Evolutionary conservation across 139 green algal species (phyloP), one percentile per base, ranked within the genome.

Genomic region (Chlamydomonas sphaeroides): DNA sequence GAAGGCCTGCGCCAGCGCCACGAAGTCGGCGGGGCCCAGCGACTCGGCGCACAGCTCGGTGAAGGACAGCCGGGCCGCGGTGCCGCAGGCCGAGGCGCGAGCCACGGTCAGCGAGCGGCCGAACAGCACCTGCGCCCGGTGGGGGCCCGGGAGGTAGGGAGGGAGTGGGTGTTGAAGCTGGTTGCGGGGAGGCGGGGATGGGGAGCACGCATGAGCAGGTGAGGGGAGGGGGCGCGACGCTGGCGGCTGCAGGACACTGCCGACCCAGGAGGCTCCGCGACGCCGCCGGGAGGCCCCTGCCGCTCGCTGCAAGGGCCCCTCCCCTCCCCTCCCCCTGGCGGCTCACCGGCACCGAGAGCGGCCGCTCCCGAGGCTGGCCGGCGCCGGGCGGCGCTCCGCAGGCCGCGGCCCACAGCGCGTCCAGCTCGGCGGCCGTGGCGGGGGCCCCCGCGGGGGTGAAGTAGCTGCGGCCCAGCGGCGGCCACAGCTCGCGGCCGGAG

Each of bases 1-100:
- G 87, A 92, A 98, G 30, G 65, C 18, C 7, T 84, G 65, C 5
- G 86, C 84, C 0, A 98, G n/a, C 2, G 95, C 95, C 33, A 97
- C 89, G 84, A 96, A 98, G 89, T 98, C 95, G 4, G 95, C 89
- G 33, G 92, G 78, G 1, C 95, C 95, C 35, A 94, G 78, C 7
- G 85, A 69, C 5, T 56, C 30, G 0, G 59, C 88, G 61, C 93
- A 97, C 69, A 97, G 89, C 68, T 96, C 90, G 0, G 32, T 21
- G 82, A 96, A 95, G 2, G 32, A 26, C 53, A 91, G 85, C 32
- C 86, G 87, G 0, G 93, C 93, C 5, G 85, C 91, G 15, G 90
- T 89, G 14, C 75, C 80, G 32, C 73, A 86, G 41, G 59, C 39
- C 2, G 61, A 65, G 30, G 53, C n/a, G 2, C 73, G 75, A 18